Evolutionary conservation across 495 filamentous ascomycete genomes (phyloP).

Genomic region (Sabuloglossum arenarium): DNA sequence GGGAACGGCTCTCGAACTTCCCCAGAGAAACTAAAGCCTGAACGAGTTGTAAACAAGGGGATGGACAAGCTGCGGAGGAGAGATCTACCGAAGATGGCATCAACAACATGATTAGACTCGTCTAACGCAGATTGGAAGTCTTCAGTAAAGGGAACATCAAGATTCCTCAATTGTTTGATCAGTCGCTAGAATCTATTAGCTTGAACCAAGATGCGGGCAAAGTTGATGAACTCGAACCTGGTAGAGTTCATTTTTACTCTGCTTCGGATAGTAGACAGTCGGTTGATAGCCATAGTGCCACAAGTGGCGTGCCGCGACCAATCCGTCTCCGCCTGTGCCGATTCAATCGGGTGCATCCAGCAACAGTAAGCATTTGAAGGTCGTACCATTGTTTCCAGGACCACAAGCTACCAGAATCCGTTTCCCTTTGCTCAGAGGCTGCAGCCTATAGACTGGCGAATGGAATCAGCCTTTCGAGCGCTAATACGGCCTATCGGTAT

Average conservation of each 20-base stretch:
- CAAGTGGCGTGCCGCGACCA: slow-evolving; percentile 90
- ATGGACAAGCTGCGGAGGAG: not conserved
- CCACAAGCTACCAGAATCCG: slow-evolving; percentile 76
- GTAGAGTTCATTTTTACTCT: slow-evolving; percentile 75
- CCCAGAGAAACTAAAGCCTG: slow-evolving; percentile 84
- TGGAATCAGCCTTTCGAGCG: not conserved
- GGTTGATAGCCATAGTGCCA: slow-evolving; percentile 83
- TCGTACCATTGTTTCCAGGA: slow-evolving; percentile 79
- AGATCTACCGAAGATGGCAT: slow-evolving; percentile 70
- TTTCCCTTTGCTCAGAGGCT: slow-evolving; percentile 50
- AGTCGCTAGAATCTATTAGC: slow-evolving; percentile 34
- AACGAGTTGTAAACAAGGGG: slow-evolving; percentile 4
- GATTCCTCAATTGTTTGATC: slow-evolving; percentile 58
- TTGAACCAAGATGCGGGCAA: not conserved
- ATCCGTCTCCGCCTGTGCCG: slow-evolving; percentile 61
- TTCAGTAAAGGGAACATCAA: slow-evolving; percentile 64
- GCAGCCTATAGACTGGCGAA: slow-evolving; percentile 52
- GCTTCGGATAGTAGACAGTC: slow-evolving; percentile 82
- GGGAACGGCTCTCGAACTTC: slow-evolving; percentile 80
- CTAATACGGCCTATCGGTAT: slow-evolving; percentile 3
- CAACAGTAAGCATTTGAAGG: not conserved
- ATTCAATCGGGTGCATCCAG: slow-evolving; percentile 9
- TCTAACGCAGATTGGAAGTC: slow-evolving; percentile 51
- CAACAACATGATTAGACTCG: slow-evolving; percentile 59
- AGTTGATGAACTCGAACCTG: slow-evolving; percentile 25